Evolutionary conservation across 345 rosid species (phyloP), one percentile per base, ranked within the genome.

Genomic region (Ceriops zippeliana): DNA sequence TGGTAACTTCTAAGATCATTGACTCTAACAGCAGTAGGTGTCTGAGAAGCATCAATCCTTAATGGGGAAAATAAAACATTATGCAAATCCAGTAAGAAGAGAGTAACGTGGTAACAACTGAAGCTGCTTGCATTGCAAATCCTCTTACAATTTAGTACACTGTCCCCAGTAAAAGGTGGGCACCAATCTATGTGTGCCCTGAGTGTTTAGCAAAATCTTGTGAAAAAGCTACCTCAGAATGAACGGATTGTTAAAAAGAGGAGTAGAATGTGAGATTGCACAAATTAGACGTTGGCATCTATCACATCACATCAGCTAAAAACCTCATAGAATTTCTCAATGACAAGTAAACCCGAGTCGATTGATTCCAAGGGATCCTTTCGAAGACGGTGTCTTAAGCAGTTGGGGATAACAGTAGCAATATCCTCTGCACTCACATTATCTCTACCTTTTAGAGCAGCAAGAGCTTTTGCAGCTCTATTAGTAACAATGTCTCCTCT

Each of bases 351-450:
- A 73, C 99, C 97, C 0, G 96, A 95, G 82, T 91, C 97, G 2
- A 95, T 90, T 1, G 97, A 91, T 73, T 95, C 99, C 85, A 95
- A 63, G 2, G 97, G 97, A 80, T 95, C 99, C 83, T 95, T 95
- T 70, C 99, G 82, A 54, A 91, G 92, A 24, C 99, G 92, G 75
- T 95, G 99, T 84, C 99, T 90, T 68, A 95, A 84, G 73, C 99
- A 91, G 73, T 91, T 91, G 69, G 99, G 96, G 38, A 95, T 95
- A 70, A 95, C 99, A 3, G 97, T 91, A n/a, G 97, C 96, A 58
- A 95, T 83, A 77, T 95, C 97, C 65, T 95, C 99, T 0, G 97
- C 78, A 56, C 85, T 83, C 15, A 91, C 97, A 20, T 72, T 67
- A 61, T 91, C 96, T 80, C 91, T 90, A 73, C 92, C 92, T 79